A percentile compares a stretch with the other conserved stretches of the same genome.
Conservation (phyloP, 805 yeast genomes). For the Scheffersomyces coipomensis region DNA sequence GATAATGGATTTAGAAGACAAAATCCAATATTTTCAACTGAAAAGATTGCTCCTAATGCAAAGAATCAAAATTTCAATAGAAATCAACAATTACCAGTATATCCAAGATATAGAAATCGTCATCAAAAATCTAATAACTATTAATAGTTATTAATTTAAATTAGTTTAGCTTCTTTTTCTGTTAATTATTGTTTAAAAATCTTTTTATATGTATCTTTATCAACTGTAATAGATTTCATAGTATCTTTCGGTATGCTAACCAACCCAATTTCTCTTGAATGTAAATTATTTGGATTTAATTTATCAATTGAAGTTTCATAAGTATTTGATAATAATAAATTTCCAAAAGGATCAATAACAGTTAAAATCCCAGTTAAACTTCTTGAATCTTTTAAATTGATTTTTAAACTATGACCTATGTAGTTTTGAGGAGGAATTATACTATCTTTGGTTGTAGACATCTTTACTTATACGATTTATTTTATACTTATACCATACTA, state of each 20-base stretch:
- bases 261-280: constrained; percentile 45
- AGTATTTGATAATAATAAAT: constrained; percentile 33
- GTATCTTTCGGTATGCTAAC: constrained; percentile 52
- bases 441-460: too few relatives aligned
- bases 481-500: too few relatives aligned
- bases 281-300: constrained; percentile 16
- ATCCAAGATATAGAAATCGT: neutral
- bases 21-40: neutral
- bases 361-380: constrained; percentile 37
- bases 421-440: constrained; percentile 18
- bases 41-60: neutral
- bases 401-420: constrained; percentile 29
- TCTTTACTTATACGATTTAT: too few relatives aligned
- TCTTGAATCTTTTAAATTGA: constrained; percentile 28
- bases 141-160: neutral
- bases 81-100: neutral
- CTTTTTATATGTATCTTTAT: constrained; percentile 12
- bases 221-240: constrained; percentile 27
- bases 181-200: constrained; percentile 4
- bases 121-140: neutral
- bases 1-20: too few relatives aligned
- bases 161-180: neutral
- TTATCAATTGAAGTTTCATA: constrained; percentile 30
- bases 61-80: too few relatives aligned
- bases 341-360: constrained; percentile 44